A percentile compares a stretch with the other conserved stretches of the same genome.
These are phyloP conservation scores for Emmonsia crescens DNA, from an alignment of 2,329 filamentous ascomycete genomes.

Conservation along the genomic window DNA sequence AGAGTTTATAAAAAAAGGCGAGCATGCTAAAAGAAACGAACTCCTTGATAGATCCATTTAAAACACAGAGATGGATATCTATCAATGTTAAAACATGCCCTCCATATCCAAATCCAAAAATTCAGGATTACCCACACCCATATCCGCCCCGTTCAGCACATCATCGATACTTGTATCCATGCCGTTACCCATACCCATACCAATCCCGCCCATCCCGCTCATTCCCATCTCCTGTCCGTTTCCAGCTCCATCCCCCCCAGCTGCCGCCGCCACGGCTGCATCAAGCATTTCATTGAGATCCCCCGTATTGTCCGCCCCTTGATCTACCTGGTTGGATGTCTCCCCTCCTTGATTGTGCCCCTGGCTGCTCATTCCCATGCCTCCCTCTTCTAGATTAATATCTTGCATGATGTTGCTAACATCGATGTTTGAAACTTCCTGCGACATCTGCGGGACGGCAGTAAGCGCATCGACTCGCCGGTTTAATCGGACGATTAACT, in stretches of 20 bases:
- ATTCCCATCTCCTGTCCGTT: constrained; percentile 6
- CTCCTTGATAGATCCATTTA: background rate
- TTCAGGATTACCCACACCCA: constrained; percentile 33
- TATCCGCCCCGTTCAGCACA: constrained; percentile 33
- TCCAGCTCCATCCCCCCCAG: constrained; percentile 19
- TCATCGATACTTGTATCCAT: constrained; percentile 29
- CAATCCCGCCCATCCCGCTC: constrained; percentile 13
- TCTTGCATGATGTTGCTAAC: constrained; percentile 34
- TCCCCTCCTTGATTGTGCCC: constrained; percentile 3
- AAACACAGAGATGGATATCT: background rate
- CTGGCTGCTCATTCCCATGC: constrained; percentile 17
- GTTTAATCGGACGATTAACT: constrained; percentile 35
- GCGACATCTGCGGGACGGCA: constrained; percentile 20
- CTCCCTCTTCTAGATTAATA: constrained; percentile 29
- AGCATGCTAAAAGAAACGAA: background rate
- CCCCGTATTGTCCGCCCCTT: constrained; percentile 19
- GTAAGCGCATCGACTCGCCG: constrained; percentile 34
- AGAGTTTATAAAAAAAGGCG: too few species aligned
- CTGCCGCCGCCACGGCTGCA: constrained; percentile 27
- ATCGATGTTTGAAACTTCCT: constrained; percentile 31
- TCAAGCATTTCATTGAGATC: constrained; percentile 32
- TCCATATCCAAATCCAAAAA: constrained; percentile 37
- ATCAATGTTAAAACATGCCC: constrained; percentile 27
- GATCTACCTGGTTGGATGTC: background rate
- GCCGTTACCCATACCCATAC: constrained; percentile 18